A percentile compares a stretch with the other conserved stretches of the same genome.
These are phyloP conservation scores for Oehlia diaphana DNA, from an alignment of 192 early-diverging fungal genomes.

Conservation along the genomic window DNA sequence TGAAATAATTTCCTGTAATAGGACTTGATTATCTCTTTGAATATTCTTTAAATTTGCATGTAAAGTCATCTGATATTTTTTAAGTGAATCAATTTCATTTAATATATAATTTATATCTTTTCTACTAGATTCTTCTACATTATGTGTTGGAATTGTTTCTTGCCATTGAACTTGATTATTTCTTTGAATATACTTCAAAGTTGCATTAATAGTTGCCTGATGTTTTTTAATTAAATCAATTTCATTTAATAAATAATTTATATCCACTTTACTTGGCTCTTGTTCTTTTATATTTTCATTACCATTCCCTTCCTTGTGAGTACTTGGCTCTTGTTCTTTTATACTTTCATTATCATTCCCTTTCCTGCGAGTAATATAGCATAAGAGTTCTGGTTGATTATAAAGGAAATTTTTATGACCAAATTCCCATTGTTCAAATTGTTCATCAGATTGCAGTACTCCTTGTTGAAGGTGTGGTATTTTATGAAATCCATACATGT, in stretches of 20 bases:
- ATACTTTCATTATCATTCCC: conserved; percentile 41
- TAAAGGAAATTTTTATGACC: conserved; percentile 86
- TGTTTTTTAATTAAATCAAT: no score
- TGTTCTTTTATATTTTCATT: conserved; percentile 23
- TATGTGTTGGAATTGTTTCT: no score
- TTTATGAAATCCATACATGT: conserved; percentile 98
- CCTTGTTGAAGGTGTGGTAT: conserved; percentile 93
- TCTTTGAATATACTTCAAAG: no score
- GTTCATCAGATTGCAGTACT: conserved; percentile 72
- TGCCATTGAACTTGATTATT: no score
- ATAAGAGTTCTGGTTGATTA: conserved; percentile 85
- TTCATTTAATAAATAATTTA: no score
- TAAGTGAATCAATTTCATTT: conserved; percentile 83
- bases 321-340: background rate
- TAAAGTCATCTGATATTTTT: conserved; percentile 88
- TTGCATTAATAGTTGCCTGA: no score
- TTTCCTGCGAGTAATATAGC: conserved; percentile 85
- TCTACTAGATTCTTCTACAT: conserved; percentile 41
- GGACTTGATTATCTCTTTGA: conserved; percentile 81
- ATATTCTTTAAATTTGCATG: conserved; percentile 81
- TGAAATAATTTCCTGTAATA: conserved; percentile 62
- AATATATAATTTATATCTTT: conserved; percentile 55
- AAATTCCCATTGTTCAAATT: conserved; percentile 90
- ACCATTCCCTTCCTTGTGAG: conserved; percentile 73
- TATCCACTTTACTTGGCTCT: no score